Evolutionary conservation across 2,329 filamentous ascomycete genomes (phyloP).

Genomic region (Cryoendolithus antarcticus): DNA sequence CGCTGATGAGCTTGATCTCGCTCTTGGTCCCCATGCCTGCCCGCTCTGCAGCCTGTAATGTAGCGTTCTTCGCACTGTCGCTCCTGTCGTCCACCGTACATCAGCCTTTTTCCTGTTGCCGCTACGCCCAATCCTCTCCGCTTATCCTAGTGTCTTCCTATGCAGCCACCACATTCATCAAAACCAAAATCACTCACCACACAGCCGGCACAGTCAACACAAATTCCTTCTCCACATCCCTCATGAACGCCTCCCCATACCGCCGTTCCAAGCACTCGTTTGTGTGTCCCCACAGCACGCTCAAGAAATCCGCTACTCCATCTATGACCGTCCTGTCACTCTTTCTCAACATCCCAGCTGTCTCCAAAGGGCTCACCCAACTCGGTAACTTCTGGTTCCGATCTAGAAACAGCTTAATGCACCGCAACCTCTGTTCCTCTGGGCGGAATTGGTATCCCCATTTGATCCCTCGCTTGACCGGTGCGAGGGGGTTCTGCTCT

Average conservation of each 20-base stretch:
- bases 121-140: too few species aligned
- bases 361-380: conserved; percentile 63
- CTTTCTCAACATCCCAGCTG: conserved; percentile 54
- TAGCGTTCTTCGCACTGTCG: conserved; percentile 74
- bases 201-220: conserved; percentile 73
- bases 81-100: conserved; percentile 24
- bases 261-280: conserved; percentile 63
- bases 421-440: conserved; percentile 61
- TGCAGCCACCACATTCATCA: too few species aligned
- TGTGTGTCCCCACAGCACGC: conserved; percentile 62
- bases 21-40: conserved; percentile 63
- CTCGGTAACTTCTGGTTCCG: conserved; percentile 68
- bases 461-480: conserved; percentile 31
- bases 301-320: conserved; percentile 68
- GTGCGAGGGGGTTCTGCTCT: conserved; percentile 2
- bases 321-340: conserved; percentile 68
- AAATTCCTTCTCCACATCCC: conserved; percentile 60
- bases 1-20: conserved; percentile 66
- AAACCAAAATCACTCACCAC: conserved; percentile 41
- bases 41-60: conserved; percentile 61
- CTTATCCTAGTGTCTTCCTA: too few species aligned
- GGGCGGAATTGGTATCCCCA: conserved; percentile 79
- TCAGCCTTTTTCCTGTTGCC: too few species aligned
- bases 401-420: conserved; percentile 76
- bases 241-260: conserved; percentile 70